Evolutionary conservation across 345 rosid species (phyloP), one percentile per base, ranked within the genome.

Genomic region (Salix udensis): DNA sequence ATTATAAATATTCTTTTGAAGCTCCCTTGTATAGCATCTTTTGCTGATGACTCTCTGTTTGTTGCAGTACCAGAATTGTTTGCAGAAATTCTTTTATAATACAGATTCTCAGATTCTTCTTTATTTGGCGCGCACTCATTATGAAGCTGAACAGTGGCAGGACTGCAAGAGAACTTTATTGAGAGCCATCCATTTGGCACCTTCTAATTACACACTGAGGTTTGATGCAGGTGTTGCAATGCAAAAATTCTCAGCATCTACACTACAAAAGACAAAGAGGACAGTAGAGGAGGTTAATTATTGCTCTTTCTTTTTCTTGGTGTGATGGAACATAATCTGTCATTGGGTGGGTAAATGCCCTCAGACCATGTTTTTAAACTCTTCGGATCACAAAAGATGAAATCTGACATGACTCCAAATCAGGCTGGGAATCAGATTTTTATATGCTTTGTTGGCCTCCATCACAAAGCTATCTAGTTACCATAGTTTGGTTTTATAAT

Each of bases 141-240:
- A 93, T 85, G 99, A 96, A 89, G 99, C 99, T 80, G 99, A 96
- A 85, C 96, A 96, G 77, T 96, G 99, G 99, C 99, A 93, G 88
- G 99, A 96, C 71, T 96, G 99, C 97, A 96, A 93, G 88, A 96
- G 89, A 88, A 87, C 96, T 70, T 81, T 96, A 58, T 80, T 91
- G 73, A 91, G 96, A 86, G 98, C 97, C 74, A 96, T 96, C 85
- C 99, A 96, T 80, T 86, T 93, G 82, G 76, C 96, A 77, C 99
- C 99, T 67, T 91, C 98, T 72, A 96, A 96, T 87, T 96, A 93
- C 77, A 89, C 92, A 19, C 81, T 96, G 81, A 89, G 96, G 84
- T 96, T 96, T 86, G 94, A 96, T 88, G 94, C 94, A 71, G 99
- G 99, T 77, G 99, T 94, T 52, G 93, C 96, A 52, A 91, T 96